Conservation (phyloP, 805 yeast genomes). For the Lipomyces sp. region DNA sequence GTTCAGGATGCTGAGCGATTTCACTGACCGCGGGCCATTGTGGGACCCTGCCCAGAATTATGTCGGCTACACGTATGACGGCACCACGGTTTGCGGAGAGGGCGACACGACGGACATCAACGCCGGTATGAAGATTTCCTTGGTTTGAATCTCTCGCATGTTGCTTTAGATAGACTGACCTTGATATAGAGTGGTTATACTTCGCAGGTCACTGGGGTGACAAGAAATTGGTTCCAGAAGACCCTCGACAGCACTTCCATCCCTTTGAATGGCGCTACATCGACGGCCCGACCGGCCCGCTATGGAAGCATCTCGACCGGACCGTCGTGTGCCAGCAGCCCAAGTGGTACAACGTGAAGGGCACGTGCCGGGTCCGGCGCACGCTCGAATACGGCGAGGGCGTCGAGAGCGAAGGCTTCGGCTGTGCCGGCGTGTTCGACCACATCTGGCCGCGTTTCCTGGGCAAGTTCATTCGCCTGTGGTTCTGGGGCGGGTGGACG, state of each 20-base stretch:
- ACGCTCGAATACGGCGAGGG: constrained; percentile 82
- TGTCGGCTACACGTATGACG: constrained; percentile 77
- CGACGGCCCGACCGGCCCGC: constrained; percentile 91
- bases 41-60: constrained; percentile 91
- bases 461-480: constrained; percentile 41
- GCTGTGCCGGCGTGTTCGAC: constrained; percentile 66
- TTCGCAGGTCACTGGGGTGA: constrained; percentile 92
- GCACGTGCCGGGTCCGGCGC: constrained; percentile 74
- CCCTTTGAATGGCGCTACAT: constrained; percentile 87
- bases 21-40: constrained; percentile 89
- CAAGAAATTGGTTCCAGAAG: constrained; percentile 57
- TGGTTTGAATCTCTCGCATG: constrained; percentile 38
- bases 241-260: constrained; percentile 80
- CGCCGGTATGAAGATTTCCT: constrained; percentile 9
- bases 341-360: constrained; percentile 91
- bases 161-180: no score
- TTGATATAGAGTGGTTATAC: constrained; percentile 72
- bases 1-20: constrained; percentile 83
- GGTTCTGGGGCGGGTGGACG: constrained; percentile 38
- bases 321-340: constrained; percentile 72
- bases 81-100: constrained; percentile 38
- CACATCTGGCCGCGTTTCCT: constrained; percentile 53
- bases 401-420: constrained; percentile 78
- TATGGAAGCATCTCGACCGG: constrained; percentile 70
- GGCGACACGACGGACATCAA: constrained; percentile 35